Evolutionary conservation across 176 grass and related monocot genomes (phyloP), one percentile per base, ranked within the genome.

Genomic region (Triticum urartu): DNA sequence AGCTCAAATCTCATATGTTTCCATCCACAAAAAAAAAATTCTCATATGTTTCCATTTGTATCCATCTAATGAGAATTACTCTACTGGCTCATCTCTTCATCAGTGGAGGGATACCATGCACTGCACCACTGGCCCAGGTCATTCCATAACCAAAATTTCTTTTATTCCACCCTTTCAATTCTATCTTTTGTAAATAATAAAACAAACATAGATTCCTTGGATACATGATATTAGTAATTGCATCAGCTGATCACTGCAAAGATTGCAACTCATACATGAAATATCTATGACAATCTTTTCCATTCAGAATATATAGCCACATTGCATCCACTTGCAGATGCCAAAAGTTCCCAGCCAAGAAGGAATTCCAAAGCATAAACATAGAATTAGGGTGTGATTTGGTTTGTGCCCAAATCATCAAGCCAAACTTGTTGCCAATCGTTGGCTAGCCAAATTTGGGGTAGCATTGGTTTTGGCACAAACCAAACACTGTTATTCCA

Each of bases 401-500:
- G 73, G 45, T 76, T 52, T 76, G 26, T 76, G 47, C 73, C 73
- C 48, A 76, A 76, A 76, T 54, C 73, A 54, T 54, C 7, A 32
- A 54, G 26, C 72, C 47, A 75, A 50, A 30, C 47, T 75, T 48
- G 43, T 33, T 32, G 25, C 73, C 15, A 9, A 52, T 54, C 15
- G 25, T 33, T 76, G 72, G 73, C 2, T 52, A 54, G 25, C 15
- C 45, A 76, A 32, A 54, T 76, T 54, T 76, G 17, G 43, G 45
- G 72, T 76, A 10, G 72, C 7, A 14, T 45, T 54, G 24, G 72
- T 54, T 76, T 52, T 54, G 45, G 73, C 73, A 76, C 45, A 76
- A 76, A 54, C 73, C 73, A 76, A 10, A 33, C 18, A 76, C 73
- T 11, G 45, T 64, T 64, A 63, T 86, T 90, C 79, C 32, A 58